Conservation (phyloP, 2,329 filamentous ascomycete species). For the Pseudocercospora musae region DNA sequence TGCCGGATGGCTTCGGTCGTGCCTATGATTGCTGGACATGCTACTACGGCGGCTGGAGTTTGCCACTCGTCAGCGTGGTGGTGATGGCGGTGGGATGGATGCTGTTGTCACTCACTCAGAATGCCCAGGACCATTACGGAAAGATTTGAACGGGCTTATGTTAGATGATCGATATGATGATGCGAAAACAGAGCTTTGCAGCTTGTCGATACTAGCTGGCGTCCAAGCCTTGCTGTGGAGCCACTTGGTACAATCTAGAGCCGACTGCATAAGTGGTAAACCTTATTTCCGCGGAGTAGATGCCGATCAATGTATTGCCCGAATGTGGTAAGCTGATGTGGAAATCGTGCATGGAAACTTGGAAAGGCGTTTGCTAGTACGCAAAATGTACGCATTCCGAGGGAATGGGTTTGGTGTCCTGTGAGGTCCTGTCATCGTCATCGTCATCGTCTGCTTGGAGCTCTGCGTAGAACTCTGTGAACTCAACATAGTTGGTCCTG, state of each 20-base stretch:
- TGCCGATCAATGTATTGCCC: not conserved
- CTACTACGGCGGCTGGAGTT: slow-evolving; percentile 29
- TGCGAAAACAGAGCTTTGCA: not conserved
- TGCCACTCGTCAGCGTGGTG: not conserved
- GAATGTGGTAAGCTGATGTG: not conserved
- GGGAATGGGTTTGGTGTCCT: not conserved
- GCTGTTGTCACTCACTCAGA: slow-evolving; percentile 6
- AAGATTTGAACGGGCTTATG: not conserved
- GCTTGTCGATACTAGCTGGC: not conserved
- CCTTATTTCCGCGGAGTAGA: not conserved
- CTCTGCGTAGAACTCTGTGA: not conserved
- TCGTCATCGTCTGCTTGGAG: too few relatives aligned
- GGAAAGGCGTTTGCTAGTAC: not conserved
- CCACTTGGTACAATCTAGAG: not conserved
- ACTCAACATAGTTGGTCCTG: not conserved
- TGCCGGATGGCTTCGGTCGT: slow-evolving; percentile 36
- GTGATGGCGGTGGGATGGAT: not conserved
- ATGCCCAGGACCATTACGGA: slow-evolving; percentile 11
- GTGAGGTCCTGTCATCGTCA: not conserved
- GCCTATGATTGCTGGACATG: slow-evolving; percentile 35
- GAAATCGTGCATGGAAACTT: not conserved
- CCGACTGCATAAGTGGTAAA: not conserved
- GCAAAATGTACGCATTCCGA: not conserved
- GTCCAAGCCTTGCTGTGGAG: not conserved
- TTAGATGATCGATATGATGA: not conserved